Evolutionary conservation across 1,284 basidiomycete species (phyloP).

Genomic region (Melampsora larici-populina): DNA sequence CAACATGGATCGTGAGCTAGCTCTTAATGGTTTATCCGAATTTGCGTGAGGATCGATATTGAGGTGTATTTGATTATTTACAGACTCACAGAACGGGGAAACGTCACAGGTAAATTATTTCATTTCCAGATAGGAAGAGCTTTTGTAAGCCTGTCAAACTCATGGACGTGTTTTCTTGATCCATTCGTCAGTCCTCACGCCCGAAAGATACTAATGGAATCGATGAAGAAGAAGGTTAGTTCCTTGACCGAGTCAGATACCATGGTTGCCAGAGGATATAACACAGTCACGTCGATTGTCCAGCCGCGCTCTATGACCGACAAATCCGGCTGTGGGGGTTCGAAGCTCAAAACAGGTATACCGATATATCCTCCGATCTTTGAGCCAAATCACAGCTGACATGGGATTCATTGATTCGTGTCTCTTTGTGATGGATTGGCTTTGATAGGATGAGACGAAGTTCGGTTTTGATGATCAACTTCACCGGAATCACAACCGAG

Average conservation of each 20-base stretch:
- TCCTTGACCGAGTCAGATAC: not conserved
- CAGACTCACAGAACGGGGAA: too few relatives aligned
- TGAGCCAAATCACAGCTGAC: not conserved
- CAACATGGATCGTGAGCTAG: too few relatives aligned
- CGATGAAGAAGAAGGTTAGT: conserved; percentile 39
- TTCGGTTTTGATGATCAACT: conserved; percentile 68
- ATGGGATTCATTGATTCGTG: not conserved
- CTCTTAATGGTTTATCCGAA: too few relatives aligned
- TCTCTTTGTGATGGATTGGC: not conserved
- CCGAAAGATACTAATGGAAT: conserved; percentile 26
- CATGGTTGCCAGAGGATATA: not conserved
- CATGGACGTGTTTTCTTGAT: too few relatives aligned
- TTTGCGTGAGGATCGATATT: too few relatives aligned
- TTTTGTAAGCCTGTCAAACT: too few relatives aligned
- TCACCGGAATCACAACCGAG: conserved; percentile 87
- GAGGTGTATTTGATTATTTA: too few relatives aligned
- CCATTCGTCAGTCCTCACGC: too few relatives aligned
- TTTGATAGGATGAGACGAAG: conserved; percentile 33
- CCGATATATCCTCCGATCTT: not conserved
- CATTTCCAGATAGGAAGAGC: too few relatives aligned
- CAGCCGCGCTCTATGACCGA: conserved; percentile 39
- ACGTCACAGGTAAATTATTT: too few relatives aligned
- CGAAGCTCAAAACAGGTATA: conserved; percentile 38
- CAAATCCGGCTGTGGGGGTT: conserved; percentile 41
- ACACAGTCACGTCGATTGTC: not conserved